Conservation (phyloP, 345 rosid genomes). For the Arabis hirsuta region DNA sequence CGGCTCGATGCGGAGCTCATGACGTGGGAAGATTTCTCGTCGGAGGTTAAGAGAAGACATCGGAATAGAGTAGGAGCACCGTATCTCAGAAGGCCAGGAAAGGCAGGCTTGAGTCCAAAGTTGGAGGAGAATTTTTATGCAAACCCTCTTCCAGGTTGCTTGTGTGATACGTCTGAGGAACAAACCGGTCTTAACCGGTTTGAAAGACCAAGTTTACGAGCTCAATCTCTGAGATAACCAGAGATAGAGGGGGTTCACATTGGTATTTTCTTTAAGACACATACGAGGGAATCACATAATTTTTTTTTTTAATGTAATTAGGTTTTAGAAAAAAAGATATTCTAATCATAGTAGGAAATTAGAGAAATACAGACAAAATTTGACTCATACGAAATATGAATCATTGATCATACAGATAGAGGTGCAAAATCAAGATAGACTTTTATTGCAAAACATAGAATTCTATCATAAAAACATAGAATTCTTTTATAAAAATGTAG, state of each 20-base stretch:
- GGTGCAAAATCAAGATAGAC: no score
- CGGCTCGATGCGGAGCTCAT: conserved; percentile 50
- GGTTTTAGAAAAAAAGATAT: background rate
- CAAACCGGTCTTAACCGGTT: conserved; percentile 41
- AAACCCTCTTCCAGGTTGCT: conserved; percentile 75
- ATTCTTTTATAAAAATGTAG: no score
- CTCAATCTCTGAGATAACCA: conserved; percentile 43
- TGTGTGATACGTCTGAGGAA: conserved; percentile 52
- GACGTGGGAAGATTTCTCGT: conserved; percentile 57
- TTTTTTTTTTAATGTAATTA: conserved; percentile 20
- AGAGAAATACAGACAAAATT: background rate
- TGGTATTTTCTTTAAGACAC: conserved; percentile 3
- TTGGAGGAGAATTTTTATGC: conserved; percentile 71
- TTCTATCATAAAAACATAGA: no score
- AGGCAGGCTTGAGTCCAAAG: conserved; percentile 41
- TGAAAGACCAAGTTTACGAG: conserved; percentile 41
- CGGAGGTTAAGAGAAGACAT: conserved; percentile 52
- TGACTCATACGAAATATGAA: conserved; percentile 1
- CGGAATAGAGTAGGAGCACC: conserved; percentile 63
- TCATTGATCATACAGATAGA: conserved; percentile 2
- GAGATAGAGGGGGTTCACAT: background rate
- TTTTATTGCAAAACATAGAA: no score
- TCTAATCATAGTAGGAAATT: conserved; percentile 10
- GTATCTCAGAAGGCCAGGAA: conserved; percentile 47
- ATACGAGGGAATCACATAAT: background rate